Conservation (phyloP, 805 yeast genomes). For the Yarrowia bubula region DNA sequence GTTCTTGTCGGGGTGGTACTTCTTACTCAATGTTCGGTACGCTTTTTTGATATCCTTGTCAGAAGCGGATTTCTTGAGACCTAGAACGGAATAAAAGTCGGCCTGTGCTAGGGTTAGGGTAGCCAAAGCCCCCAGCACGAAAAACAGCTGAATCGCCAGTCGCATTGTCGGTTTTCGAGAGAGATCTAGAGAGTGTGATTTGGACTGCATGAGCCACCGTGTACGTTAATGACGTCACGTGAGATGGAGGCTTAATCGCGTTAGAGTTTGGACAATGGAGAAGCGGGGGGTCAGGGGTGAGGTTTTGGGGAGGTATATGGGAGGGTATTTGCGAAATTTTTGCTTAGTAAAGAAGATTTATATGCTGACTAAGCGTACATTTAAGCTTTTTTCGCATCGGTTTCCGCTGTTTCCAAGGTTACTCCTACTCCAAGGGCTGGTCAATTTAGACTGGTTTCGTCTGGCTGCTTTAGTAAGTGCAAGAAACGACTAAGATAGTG, state of each 20-base stretch:
- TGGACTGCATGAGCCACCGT: conserved; percentile 6
- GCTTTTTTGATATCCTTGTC: conserved; percentile 85
- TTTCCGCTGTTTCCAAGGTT: too few species aligned
- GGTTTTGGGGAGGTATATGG: neutral
- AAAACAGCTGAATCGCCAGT: conserved; percentile 17
- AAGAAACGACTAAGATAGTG: too few species aligned
- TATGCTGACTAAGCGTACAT: too few species aligned
- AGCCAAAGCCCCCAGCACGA: conserved; percentile 25
- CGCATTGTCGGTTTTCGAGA: neutral
- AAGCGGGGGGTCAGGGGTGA: too few species aligned
- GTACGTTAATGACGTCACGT: conserved; percentile 3
- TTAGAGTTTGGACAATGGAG: neutral
- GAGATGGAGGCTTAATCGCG: neutral
- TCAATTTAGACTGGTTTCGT: too few species aligned
- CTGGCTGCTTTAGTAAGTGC: too few species aligned
- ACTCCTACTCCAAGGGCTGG: too few species aligned
- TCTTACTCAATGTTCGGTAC: conserved; percentile 74
- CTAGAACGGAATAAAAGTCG: conserved; percentile 50
- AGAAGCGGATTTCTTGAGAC: conserved; percentile 62
- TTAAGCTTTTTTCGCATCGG: too few species aligned
- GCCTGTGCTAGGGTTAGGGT: conserved; percentile 43
- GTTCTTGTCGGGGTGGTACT: conserved; percentile 94
- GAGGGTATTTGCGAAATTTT: neutral
- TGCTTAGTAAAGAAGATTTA: too few species aligned
- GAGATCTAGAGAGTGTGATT: neutral